phyloP scores from a whole-genome alignment of 108 stramenopile species.

The Craspedostauros australis region DNA sequence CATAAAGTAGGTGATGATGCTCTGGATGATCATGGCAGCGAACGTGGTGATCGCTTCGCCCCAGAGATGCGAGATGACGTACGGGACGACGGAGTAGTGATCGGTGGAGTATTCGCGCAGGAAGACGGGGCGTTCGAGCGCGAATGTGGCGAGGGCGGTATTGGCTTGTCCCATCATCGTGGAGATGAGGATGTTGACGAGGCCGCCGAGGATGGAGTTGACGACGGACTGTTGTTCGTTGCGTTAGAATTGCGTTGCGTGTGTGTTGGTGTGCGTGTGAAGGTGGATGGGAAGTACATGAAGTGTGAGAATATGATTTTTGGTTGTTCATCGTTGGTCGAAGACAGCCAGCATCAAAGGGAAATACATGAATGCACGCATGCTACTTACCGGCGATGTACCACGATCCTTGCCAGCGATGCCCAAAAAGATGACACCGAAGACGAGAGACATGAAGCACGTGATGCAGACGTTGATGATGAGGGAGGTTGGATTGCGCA shows the following conservation, averaged over 20 bases:
- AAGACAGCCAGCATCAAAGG: slow-evolving; percentile 5
- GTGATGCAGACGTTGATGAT: slow-evolving; percentile 33
- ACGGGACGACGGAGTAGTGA: slow-evolving; percentile 62
- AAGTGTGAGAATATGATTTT: neutral
- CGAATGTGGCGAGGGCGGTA: slow-evolving; percentile 29
- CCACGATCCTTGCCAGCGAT: slow-evolving; percentile 13
- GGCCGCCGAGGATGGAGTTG: slow-evolving; percentile 41
- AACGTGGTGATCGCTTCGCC: slow-evolving; percentile 34
- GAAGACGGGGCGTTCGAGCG: slow-evolving; percentile 27
- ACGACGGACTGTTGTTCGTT: slow-evolving; percentile 1
- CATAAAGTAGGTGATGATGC: slow-evolving; percentile 44
- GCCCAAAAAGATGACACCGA: slow-evolving; percentile 44
- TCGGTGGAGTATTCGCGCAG: slow-evolving; percentile 80
- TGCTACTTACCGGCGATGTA: slow-evolving; percentile 11
- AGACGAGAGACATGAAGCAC: slow-evolving; percentile 29
- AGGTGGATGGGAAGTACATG: slow-evolving; percentile 21
- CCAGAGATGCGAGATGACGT: slow-evolving; percentile 43
- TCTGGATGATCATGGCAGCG: slow-evolving; percentile 15
- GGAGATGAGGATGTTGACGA: slow-evolving; percentile 36
- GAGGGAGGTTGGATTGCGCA: slow-evolving; percentile 29
- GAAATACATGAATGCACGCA: neutral
- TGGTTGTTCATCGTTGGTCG: neutral
- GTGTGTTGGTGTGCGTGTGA: neutral
- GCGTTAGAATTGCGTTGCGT: neutral
- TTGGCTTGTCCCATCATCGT: slow-evolving; percentile 52